These are phyloP conservation scores for Eucalyptus pauciflora DNA, from an alignment of 345 rosid genomes.

Conservation along the genomic window DNA sequence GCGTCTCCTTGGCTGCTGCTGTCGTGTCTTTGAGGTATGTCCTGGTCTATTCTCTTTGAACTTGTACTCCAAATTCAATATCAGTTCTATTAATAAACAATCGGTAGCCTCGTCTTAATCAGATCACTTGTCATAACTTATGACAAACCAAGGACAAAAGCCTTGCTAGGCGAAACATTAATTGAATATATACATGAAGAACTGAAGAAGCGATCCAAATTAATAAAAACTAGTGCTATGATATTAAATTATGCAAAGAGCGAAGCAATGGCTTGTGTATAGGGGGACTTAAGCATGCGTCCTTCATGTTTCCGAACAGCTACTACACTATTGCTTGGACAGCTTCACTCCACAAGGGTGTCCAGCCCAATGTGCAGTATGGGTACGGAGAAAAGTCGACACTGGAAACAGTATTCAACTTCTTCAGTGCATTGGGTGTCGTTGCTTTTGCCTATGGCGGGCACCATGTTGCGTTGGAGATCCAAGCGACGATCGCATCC, in stretches of 20 bases:
- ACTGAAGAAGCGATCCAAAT: background rate
- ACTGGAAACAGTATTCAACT: slow-evolving; percentile 35
- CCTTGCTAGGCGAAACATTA: background rate
- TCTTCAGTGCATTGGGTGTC: slow-evolving; percentile 46
- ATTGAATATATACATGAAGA: background rate
- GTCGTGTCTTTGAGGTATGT: slow-evolving; percentile 63
- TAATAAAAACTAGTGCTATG: too few species aligned
- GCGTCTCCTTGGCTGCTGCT: slow-evolving; percentile 65
- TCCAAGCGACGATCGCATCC: slow-evolving; percentile 72
- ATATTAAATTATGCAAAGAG: background rate
- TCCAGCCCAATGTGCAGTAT: slow-evolving; percentile 29
- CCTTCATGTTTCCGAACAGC: slow-evolving; percentile 1
- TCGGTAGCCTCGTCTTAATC: background rate
- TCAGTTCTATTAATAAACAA: background rate
- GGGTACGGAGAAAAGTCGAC: slow-evolving; percentile 16
- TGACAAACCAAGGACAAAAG: background rate
- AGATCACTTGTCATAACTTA: background rate
- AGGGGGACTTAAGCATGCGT: background rate
- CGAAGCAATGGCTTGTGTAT: background rate
- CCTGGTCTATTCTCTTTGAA: too few species aligned
- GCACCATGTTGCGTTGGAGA: slow-evolving; percentile 57
- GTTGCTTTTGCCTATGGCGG: slow-evolving; percentile 73
- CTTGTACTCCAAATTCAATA: background rate
- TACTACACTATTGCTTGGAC: slow-evolving; percentile 72
- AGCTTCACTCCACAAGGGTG: slow-evolving; percentile 45